Base-by-base conservation (phyloP, 441 rosid species). In the Geranium incanum region DNA sequence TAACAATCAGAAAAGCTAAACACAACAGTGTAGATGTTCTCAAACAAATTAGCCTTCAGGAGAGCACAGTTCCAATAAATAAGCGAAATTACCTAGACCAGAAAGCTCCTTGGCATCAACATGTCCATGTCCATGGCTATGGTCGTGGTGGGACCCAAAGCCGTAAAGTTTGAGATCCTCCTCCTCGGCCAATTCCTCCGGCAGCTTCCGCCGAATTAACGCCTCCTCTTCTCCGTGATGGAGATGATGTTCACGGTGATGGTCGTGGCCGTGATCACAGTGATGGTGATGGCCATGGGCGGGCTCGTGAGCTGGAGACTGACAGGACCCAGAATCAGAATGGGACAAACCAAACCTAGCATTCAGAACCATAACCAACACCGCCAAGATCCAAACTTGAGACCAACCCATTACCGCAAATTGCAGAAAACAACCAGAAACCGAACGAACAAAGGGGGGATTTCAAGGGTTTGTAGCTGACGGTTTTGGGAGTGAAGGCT, bases 141-240 rank as follows among this genome's bases (percentile, higher is more conserved):
- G 78, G 71, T 77, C 80, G 15, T 52, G 28, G 38, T 86, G 83
- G 1, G 85, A 82, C 18, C 82, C 88, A 69, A 87, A 87, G 12
- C 91, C 94, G 39, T 82, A 89, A 76, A 89, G 72, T 62, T 70
- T 85, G 89, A 90, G 88, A 74, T 93, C 98, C 74, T 93, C 98
- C 69, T 89, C 93, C 76, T 90, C 97, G 0, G 93, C 97, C 68
- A 93, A 59, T 71, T 93, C 98, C 83, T 93, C 98, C 16, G 97
- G 97, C 43, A 93, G 75, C 84, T 73, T 74, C 60, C 67, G 43
- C 68, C 65, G 36, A 69, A 71, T 78, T 77, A 67, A 74, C 69
- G 45, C 21, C 37, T 57, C 70, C 65, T 76, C 74, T 55, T 37
- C 74, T 55, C 36, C 62, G 41, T 67, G 68, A 41, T 71, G 79